Evolutionary conservation across 257 asterid genomes (phyloP), one percentile per base, ranked within the genome.

Genomic region (Nicotiana benthamiana): DNA sequence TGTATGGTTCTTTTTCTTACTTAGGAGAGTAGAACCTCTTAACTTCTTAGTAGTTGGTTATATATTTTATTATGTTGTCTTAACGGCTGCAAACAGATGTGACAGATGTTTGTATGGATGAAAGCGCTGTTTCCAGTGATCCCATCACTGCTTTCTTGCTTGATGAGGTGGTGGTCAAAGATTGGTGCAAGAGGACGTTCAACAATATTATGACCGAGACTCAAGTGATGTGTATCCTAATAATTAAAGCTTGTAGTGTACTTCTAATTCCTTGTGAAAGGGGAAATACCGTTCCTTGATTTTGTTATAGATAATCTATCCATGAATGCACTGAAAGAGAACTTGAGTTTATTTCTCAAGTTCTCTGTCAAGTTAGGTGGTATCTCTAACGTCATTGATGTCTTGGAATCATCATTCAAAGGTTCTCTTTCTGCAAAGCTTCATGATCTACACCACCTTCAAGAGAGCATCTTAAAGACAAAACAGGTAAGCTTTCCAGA

Each of bases 61-160:
- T 22, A 26, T 78, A 4, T 40, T 70, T 53, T 75, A 20, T 66
- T 84, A 68, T 48, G 62, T 80, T 85, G 81, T 85, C 96, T 95
- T 91, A 89, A 92, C 82, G n/a, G 76, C 80, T 81, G 85, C 77
- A 15, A 74, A 80, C 91, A 95, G 99, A 96, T 90, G 91, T 94
- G 82, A 89, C 91, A 51, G 97, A 94, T 89, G 99, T 94, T 77
- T 96, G 99, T 83, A 96, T 96, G 98, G 97, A 96, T 87, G 99
- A 96, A 88, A 90, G 85, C 86, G 98, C 98, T 79, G 97, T 96
- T 75, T 96, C 98, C 52, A 94, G 97, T 86, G 99, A 96, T 90
- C 97, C 98, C 40, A 89, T 94, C 67, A 85, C 81, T 53, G 99
- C 99, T 60, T 89, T 92, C 91, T 86, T 96, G 87, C 97, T 96